These are phyloP conservation scores for Lolium multiflorum DNA, from an alignment of 176 grass and related monocot species.

Conservation along the genomic window DNA sequence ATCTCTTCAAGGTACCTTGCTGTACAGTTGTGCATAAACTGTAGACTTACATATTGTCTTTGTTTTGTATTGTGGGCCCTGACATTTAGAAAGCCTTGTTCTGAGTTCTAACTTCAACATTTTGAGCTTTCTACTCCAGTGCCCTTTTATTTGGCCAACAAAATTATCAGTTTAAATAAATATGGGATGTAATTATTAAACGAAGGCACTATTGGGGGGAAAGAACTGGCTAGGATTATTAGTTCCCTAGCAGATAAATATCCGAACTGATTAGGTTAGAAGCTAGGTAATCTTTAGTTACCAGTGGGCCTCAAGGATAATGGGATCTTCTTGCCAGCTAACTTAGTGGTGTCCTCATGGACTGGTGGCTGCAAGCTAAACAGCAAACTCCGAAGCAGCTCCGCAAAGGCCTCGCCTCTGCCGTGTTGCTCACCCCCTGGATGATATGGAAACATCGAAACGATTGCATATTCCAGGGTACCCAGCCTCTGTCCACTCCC, in stretches of 20 bases:
- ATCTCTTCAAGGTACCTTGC: conserved; percentile 74
- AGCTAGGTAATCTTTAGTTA: neutral
- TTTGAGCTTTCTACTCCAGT: conserved; percentile 6
- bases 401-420: no score
- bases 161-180: conserved; percentile 18
- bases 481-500: no score
- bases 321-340: neutral
- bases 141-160: conserved; percentile 19
- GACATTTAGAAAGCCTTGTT: conserved; percentile 14
- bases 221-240: conserved; percentile 3
- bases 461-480: no score
- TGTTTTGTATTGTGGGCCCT: neutral
- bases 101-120: neutral
- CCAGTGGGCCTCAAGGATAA: neutral
- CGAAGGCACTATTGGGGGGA: neutral
- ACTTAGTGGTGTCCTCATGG: no score
- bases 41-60: neutral
- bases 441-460: no score
- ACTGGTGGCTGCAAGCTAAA: no score
- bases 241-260: conserved; percentile 31
- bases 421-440: no score
- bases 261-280: conserved; percentile 28
- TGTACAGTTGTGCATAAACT: neutral
- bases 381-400: no score
- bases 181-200: neutral